Evolutionary conservation across 1,139 yeast species (phyloP).

Genomic region (Citeromyces hawaiiensis): DNA sequence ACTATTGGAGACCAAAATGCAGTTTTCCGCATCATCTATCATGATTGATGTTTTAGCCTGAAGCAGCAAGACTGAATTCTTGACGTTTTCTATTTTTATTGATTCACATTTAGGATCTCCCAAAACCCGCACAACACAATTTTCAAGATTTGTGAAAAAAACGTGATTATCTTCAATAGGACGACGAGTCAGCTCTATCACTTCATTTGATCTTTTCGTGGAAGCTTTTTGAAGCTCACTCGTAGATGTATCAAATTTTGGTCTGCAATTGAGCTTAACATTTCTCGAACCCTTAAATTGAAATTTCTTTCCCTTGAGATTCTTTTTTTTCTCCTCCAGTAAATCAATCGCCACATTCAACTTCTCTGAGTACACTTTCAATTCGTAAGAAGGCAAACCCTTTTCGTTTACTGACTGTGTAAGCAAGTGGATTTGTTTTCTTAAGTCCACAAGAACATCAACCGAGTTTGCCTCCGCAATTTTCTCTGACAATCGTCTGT

Average conservation of each 20-base stretch:
- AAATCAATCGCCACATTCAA: background rate
- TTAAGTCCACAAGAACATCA: background rate
- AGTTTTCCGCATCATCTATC: constrained; percentile 5
- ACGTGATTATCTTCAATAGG: background rate
- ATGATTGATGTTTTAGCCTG: constrained; percentile 8
- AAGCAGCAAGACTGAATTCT: constrained; percentile 5
- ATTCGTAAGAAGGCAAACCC: background rate
- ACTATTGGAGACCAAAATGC: constrained; percentile 7
- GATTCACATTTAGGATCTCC: background rate
- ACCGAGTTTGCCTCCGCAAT: background rate
- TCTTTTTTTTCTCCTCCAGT: background rate
- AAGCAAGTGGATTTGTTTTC: background rate
- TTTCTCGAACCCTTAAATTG: background rate
- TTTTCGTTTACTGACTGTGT: background rate
- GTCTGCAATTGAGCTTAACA: background rate
- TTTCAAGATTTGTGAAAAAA: background rate
- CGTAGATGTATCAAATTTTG: background rate
- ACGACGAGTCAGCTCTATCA: background rate
- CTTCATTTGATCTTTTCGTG: background rate
- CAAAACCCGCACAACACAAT: background rate
- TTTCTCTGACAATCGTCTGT: background rate
- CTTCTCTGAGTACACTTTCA: background rate
- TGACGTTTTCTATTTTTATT: background rate
- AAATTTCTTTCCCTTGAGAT: background rate
- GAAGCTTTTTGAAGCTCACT: too few species aligned